Conservation (phyloP, 768 basidiomycete genomes). For the Russula ochroleuca region DNA sequence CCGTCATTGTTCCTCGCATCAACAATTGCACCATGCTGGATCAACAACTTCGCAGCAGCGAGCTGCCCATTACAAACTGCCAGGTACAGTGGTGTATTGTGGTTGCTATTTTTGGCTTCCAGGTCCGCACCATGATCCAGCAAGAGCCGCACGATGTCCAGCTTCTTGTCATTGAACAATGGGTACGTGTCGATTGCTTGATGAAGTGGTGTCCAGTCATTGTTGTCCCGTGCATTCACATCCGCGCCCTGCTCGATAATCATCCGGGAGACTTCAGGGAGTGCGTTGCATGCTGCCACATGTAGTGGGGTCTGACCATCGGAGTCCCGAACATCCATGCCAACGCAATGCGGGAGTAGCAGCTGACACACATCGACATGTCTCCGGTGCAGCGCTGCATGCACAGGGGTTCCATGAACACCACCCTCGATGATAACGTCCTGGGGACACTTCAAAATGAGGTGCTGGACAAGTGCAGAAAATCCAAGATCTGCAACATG, state of each 20-base stretch:
- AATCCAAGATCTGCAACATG: background rate
- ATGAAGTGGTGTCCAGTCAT: background rate
- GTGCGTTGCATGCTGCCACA: background rate
- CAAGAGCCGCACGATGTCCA: background rate
- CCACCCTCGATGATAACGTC: background rate
- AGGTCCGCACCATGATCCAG: background rate
- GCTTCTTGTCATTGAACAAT: background rate
- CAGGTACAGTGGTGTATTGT: background rate
- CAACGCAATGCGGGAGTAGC: background rate
- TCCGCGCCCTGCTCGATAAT: background rate
- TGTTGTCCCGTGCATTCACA: background rate
- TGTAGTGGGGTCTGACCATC: background rate
- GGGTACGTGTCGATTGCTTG: background rate
- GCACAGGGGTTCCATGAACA: background rate
- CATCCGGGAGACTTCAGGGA: background rate
- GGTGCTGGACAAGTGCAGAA: background rate
- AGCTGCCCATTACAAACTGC: background rate
- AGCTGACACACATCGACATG: background rate
- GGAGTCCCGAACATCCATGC: background rate
- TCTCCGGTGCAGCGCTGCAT: background rate
- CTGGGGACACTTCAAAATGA: background rate
- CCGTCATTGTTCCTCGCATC: background rate
- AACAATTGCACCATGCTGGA: background rate
- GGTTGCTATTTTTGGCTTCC: background rate
- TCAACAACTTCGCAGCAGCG: background rate